Evolutionary conservation across 352 stramenopile genomes (phyloP).

Genomic region (Globisporangium yorkense): DNA sequence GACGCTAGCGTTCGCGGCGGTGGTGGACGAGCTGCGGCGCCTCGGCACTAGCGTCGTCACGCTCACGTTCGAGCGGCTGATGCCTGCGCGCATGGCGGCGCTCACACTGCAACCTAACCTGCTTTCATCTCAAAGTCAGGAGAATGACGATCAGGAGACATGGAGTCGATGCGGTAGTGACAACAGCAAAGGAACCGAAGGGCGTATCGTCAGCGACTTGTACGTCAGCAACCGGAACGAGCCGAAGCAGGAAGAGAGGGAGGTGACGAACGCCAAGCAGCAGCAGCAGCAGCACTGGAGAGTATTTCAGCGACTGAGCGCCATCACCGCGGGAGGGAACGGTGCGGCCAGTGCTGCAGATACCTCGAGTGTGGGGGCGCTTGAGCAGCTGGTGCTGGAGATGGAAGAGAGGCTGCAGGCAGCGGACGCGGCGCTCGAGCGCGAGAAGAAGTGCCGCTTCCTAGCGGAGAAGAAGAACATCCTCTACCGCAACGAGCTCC

Average conservation of each 20-base stretch:
- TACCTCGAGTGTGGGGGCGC: neutral
- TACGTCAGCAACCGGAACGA: neutral
- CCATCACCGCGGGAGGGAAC: slow-evolving; percentile 3
- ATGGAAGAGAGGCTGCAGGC: slow-evolving; percentile 23
- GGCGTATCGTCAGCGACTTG: neutral
- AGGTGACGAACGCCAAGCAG: neutral
- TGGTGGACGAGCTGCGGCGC: slow-evolving; percentile 59
- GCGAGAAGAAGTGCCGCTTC: slow-evolving; percentile 68
- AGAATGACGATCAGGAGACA: slow-evolving; percentile 1
- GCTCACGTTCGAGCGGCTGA: slow-evolving; percentile 36
- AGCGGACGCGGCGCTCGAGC: slow-evolving; percentile 38
- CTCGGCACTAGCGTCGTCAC: slow-evolving; percentile 29
- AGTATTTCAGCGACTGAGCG: slow-evolving; percentile 33
- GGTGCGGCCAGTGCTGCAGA: neutral
- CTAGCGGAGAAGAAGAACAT: slow-evolving; percentile 72
- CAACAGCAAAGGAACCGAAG: slow-evolving; percentile 7
- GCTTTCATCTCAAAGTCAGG: neutral
- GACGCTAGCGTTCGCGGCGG: slow-evolving; percentile 27
- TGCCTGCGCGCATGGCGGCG: neutral
- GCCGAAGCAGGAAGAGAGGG: neutral
- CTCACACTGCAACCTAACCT: neutral
- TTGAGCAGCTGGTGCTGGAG: slow-evolving; percentile 17
- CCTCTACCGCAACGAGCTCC: slow-evolving; percentile 62
- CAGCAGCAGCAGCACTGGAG: slow-evolving; percentile 26
- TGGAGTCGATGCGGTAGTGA: slow-evolving; percentile 4